phyloP scores from a whole-genome alignment of 1,139 yeast genomes.

The Suhomyces ambrosiae region DNA sequence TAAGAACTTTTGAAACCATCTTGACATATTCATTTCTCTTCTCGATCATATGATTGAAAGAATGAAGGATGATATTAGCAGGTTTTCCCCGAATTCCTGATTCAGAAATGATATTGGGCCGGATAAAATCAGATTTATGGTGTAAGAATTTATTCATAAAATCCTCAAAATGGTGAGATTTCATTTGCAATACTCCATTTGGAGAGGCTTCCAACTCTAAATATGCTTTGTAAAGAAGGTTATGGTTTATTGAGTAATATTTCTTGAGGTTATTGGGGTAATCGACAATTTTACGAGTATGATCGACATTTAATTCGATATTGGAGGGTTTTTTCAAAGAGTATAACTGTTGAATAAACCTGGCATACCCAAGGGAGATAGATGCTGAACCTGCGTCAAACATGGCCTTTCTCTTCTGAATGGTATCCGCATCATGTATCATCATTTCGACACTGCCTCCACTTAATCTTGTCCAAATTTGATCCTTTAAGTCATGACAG shows the following conservation, averaged over 20 bases:
- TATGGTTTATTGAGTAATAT: slow-evolving; percentile 27
- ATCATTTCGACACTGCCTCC: slow-evolving; percentile 1
- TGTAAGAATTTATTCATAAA: slow-evolving; percentile 33
- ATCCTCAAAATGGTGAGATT: slow-evolving; percentile 42
- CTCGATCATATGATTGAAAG: slow-evolving; percentile 22
- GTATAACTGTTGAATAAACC: slow-evolving; percentile 38
- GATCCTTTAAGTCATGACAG: background rate
- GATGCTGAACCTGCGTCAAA: background rate
- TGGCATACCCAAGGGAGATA: slow-evolving; percentile 9
- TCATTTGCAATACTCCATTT: background rate
- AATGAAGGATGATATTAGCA: slow-evolving; percentile 4
- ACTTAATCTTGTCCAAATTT: slow-evolving; percentile 2
- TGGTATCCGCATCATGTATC: background rate
- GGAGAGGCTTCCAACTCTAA: slow-evolving; percentile 28
- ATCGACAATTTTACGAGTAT: slow-evolving; percentile 11
- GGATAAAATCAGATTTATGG: slow-evolving; percentile 23
- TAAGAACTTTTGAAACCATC: slow-evolving; percentile 27
- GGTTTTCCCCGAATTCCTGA: slow-evolving; percentile 11
- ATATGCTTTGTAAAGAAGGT: slow-evolving; percentile 34
- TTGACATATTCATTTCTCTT: slow-evolving; percentile 23
- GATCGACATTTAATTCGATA: slow-evolving; percentile 9
- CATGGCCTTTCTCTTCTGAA: background rate
- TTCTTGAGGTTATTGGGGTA: slow-evolving; percentile 15
- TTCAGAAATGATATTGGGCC: slow-evolving; percentile 24
- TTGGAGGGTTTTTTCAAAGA: slow-evolving; percentile 23